These are phyloP conservation scores for Solanum chaucha DNA, from an alignment of 257 asterid genomes.

Conservation along the genomic window DNA sequence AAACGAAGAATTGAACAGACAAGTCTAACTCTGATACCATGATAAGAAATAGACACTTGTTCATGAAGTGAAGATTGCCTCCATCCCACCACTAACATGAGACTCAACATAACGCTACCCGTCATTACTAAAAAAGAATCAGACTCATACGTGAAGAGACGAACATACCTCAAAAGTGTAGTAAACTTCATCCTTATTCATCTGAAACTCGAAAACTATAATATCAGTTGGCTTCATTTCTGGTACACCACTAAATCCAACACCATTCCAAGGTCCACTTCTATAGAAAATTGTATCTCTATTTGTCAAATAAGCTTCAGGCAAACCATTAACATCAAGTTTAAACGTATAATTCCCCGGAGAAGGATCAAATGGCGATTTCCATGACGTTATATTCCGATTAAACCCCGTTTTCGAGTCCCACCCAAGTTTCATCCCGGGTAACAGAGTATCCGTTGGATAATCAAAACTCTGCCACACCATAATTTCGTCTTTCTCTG, in stretches of 20 bases:
- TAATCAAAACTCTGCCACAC: constrained; percentile 71
- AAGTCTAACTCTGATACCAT: not conserved
- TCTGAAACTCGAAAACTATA: constrained; percentile 22
- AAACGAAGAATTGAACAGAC: not conserved
- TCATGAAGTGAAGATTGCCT: not conserved
- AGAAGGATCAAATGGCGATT: constrained; percentile 43
- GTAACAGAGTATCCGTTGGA: constrained; percentile 56
- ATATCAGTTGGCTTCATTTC: constrained; percentile 28
- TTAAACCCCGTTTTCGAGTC: constrained; percentile 42
- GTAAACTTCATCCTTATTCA: constrained; percentile 12
- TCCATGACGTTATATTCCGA: constrained; percentile 61
- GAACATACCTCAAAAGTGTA: constrained; percentile 8
- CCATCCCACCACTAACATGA: not conserved
- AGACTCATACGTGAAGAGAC: no score
- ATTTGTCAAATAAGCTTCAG: constrained; percentile 28
- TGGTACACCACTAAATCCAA: constrained; percentile 59
- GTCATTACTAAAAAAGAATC: not conserved
- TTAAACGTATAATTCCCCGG: constrained; percentile 47
- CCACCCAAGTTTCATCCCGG: constrained; percentile 77
- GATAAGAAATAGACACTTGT: no score
- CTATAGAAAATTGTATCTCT: constrained; percentile 14
- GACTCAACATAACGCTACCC: not conserved
- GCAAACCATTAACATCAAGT: constrained; percentile 41
- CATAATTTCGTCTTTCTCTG: constrained; percentile 7
- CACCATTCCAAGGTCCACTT: constrained; percentile 85